Percentiles rank a stretch among this genome's conserved stretches.
phyloP scores from a whole-genome alignment of 139 green algal species.

The Asterochloris erici region DNA sequence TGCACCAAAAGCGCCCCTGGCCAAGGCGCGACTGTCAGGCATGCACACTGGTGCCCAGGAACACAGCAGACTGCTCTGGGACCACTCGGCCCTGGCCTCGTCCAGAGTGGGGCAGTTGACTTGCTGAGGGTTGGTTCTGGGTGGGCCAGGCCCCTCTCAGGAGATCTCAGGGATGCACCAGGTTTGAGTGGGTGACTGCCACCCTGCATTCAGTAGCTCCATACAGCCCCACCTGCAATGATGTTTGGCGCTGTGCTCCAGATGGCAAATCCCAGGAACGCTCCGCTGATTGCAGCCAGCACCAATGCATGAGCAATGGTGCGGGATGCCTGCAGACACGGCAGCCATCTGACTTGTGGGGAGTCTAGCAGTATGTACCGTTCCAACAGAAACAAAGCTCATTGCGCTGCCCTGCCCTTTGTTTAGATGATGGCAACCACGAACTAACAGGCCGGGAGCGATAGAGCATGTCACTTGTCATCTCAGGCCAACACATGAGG shows the following conservation, averaged over 20 bases:
- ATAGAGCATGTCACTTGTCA: not conserved
- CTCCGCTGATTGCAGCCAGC: not conserved
- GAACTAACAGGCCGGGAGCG: not conserved
- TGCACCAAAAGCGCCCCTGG: not conserved
- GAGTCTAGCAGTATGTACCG: not conserved
- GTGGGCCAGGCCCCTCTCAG: not conserved
- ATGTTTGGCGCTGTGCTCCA: not conserved
- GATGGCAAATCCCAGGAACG: not conserved
- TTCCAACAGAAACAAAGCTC: not conserved
- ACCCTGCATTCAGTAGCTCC: not conserved
- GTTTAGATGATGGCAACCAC: not conserved
- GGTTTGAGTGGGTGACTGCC: not conserved
- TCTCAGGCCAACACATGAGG: not conserved
- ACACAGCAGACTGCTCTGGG: too few species aligned
- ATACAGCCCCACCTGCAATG: not conserved
- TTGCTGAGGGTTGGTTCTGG: not conserved
- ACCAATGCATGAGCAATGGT: constrained; percentile 3
- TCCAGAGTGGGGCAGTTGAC: not conserved
- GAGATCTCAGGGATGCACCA: too few species aligned
- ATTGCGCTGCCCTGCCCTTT: not conserved
- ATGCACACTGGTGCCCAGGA: not conserved
- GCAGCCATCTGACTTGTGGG: not conserved
- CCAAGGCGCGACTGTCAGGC: not conserved
- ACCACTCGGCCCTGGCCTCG: too few species aligned
- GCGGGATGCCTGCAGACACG: constrained; percentile 25